Conservation (phyloP, 2,329 filamentous ascomycete genomes). For the Colletotrichum aenigma region DNA sequence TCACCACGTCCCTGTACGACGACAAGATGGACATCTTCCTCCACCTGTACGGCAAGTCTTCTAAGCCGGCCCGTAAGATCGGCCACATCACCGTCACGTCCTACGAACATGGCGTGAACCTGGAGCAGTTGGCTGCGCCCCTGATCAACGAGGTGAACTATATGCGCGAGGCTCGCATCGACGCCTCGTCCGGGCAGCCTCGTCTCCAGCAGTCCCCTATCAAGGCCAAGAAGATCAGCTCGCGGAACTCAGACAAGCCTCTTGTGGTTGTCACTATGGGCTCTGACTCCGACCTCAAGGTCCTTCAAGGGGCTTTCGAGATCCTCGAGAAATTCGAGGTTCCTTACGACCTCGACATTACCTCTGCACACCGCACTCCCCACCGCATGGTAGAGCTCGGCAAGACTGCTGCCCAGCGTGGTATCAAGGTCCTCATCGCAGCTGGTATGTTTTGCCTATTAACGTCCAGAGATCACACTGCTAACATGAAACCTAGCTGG, state of each 20-base stretch:
- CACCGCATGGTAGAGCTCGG: constrained; percentile 72
- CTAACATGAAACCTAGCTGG: constrained; percentile 51
- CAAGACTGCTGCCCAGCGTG: constrained; percentile 63
- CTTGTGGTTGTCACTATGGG: constrained; percentile 84
- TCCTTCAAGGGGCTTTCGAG: constrained; percentile 69
- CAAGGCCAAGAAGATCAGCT: constrained; percentile 16
- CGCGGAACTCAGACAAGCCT: constrained; percentile 44
- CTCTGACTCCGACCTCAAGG: constrained; percentile 76
- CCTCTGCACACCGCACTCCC: constrained; percentile 79
- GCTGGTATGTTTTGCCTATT: constrained; percentile 38
- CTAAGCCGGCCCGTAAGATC: constrained; percentile 90
- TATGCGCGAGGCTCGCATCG: constrained; percentile 60
- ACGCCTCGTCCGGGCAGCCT: constrained; percentile 40
- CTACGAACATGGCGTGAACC: constrained; percentile 68
- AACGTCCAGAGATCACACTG: not conserved
- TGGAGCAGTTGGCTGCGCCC: constrained; percentile 63
- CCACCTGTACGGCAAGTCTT: constrained; percentile 91
- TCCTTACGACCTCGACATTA: constrained; percentile 75
- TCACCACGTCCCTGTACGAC: constrained; percentile 47
- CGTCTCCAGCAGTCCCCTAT: constrained; percentile 33
- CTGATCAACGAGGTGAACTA: constrained; percentile 69
- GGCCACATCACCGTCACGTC: constrained; percentile 88
- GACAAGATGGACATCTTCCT: constrained; percentile 60
- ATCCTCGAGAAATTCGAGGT: constrained; percentile 74
- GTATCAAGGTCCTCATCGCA: constrained; percentile 76